These are phyloP conservation scores for Lomentospora prolificans DNA, from an alignment of 2,329 filamentous ascomycete species.

Conservation along the genomic window DNA sequence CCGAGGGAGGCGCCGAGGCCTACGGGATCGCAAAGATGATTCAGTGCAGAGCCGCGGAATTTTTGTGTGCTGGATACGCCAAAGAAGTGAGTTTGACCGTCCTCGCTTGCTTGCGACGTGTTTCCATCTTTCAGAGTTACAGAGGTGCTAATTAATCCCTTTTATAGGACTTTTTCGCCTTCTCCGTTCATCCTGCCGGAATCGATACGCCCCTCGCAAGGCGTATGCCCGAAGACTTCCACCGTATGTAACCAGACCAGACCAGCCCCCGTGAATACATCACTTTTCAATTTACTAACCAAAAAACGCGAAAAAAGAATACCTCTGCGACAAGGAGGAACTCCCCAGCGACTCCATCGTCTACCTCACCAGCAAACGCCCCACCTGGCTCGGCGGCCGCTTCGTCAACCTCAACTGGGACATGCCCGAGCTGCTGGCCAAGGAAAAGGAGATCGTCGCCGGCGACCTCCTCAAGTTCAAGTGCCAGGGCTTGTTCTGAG, in stretches of 20 bases:
- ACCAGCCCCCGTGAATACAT: not conserved
- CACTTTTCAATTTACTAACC: not conserved
- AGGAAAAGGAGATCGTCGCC: slow-evolving; percentile 20
- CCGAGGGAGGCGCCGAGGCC: slow-evolving; percentile 23
- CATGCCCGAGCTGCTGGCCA: slow-evolving; percentile 21
- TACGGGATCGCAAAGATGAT: slow-evolving; percentile 42
- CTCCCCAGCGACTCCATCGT: slow-evolving; percentile 18
- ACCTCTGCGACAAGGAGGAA: slow-evolving; percentile 10
- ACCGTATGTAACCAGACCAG: not conserved
- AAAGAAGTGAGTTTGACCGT: slow-evolving; percentile 14
- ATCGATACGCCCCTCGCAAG: slow-evolving; percentile 23
- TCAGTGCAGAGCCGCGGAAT: slow-evolving; percentile 37
- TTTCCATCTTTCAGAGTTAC: not conserved
- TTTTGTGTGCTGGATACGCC: slow-evolving; percentile 33
- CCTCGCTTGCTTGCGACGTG: not conserved
- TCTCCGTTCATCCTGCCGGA: slow-evolving; percentile 28
- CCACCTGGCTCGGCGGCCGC: slow-evolving; percentile 25
- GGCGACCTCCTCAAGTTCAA: slow-evolving; percentile 18
- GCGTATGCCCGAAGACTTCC: slow-evolving; percentile 1
- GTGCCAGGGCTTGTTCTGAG: not conserved
- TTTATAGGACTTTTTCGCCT: slow-evolving; percentile 25
- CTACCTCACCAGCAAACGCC: slow-evolving; percentile 20
- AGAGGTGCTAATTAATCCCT: not conserved
- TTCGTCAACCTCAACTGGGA: slow-evolving; percentile 20
- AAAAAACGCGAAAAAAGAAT: not conserved